Evolutionary conservation across 1,284 basidiomycete genomes (phyloP).

Genomic region (Inonotus obliquus): DNA sequence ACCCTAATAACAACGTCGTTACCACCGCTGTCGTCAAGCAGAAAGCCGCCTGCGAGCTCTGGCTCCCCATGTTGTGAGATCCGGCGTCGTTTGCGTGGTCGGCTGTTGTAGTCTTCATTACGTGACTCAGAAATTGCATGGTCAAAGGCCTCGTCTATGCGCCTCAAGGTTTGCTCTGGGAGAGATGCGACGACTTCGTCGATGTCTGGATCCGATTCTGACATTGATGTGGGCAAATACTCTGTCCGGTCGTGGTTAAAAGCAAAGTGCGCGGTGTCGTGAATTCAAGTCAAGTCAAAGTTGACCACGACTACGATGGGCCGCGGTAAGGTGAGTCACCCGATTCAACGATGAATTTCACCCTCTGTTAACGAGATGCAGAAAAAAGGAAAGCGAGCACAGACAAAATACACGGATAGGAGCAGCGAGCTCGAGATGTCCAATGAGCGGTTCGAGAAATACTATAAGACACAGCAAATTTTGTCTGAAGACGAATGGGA

Average conservation of each 20-base stretch:
- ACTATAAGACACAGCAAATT: slow-evolving; percentile 76
- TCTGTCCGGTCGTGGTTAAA: neutral
- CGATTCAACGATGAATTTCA: neutral
- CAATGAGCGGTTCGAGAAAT: slow-evolving; percentile 69
- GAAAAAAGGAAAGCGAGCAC: slow-evolving; percentile 8
- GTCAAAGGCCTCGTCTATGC: slow-evolving; percentile 17
- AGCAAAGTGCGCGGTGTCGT: neutral
- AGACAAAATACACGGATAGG: slow-evolving; percentile 3
- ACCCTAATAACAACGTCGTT: neutral
- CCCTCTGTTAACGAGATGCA: neutral
- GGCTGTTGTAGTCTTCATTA: neutral
- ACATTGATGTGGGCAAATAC: neutral
- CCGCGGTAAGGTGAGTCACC: slow-evolving; percentile 3
- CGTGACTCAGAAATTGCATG: slow-evolving; percentile 9
- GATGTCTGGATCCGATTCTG: slow-evolving; percentile 1
- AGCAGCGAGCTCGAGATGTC: slow-evolving; percentile 59
- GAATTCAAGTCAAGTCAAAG: too few species aligned
- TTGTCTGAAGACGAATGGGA: slow-evolving; percentile 78
- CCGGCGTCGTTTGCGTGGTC: slow-evolving; percentile 12
- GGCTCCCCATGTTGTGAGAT: neutral
- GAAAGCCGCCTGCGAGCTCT: slow-evolving; percentile 8
- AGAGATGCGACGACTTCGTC: slow-evolving; percentile 10
- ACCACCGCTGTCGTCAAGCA: neutral
- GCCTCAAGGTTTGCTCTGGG: neutral
- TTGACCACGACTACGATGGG: neutral